Percentiles rank a stretch among this genome's conserved stretches.
Evolutionary conservation across 2,329 filamentous ascomycete genomes (phyloP).

Genomic region (Sclerotinia spermophila): DNA sequence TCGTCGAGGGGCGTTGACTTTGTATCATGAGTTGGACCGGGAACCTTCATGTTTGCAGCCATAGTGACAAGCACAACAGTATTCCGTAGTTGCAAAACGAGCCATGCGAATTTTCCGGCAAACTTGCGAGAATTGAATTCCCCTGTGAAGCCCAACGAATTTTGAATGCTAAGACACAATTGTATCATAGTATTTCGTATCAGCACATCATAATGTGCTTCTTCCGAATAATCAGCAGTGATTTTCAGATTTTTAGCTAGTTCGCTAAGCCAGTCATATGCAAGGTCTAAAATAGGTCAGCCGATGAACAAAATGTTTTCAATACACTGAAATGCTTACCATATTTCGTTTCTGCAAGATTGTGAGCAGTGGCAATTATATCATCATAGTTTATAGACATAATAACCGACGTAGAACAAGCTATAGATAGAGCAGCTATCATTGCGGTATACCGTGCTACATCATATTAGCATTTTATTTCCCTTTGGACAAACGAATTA

Average conservation of each 20-base stretch:
- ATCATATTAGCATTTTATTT: slow-evolving; percentile 25
- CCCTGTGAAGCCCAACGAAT: slow-evolving; percentile 70
- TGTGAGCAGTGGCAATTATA: slow-evolving; percentile 60
- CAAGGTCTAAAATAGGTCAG: slow-evolving; percentile 47
- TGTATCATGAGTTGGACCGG: slow-evolving; percentile 52
- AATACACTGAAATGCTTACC: slow-evolving; percentile 26
- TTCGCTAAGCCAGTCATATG: slow-evolving; percentile 60
- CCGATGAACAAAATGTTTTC: not conserved
- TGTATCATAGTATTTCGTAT: slow-evolving; percentile 71
- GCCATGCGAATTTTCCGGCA: slow-evolving; percentile 69
- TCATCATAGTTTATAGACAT: slow-evolving; percentile 60
- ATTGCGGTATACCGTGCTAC: slow-evolving; percentile 54
- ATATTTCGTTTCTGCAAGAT: slow-evolving; percentile 27
- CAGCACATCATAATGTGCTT: slow-evolving; percentile 67
- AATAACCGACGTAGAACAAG: slow-evolving; percentile 47
- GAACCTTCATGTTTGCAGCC: slow-evolving; percentile 48
- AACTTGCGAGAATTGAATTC: slow-evolving; percentile 60
- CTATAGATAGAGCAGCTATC: slow-evolving; percentile 57
- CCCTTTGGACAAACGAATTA: not conserved
- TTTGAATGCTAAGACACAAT: slow-evolving; percentile 73
- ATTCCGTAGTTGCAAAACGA: slow-evolving; percentile 71
- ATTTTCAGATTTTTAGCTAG: slow-evolving; percentile 67
- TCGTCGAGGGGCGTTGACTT: slow-evolving; percentile 58
- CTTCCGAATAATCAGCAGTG: slow-evolving; percentile 77
- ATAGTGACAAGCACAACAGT: slow-evolving; percentile 63